Conservation (phyloP, 805 yeast genomes). For the Wickerhamiella galacta region DNA sequence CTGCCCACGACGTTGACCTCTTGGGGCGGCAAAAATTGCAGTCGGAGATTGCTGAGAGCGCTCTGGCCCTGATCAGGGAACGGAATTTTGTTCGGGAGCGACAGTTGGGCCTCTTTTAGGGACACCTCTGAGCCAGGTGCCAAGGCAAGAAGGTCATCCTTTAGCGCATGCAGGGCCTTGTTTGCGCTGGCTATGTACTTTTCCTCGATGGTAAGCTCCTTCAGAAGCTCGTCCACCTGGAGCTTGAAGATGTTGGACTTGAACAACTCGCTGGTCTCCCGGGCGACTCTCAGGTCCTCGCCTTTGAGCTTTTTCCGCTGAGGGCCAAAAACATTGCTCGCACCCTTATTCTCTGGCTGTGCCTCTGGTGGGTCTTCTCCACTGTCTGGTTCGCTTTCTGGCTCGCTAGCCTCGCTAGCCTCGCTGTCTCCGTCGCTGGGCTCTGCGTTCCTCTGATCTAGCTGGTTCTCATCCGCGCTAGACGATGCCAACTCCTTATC, state of each 20-base stretch:
- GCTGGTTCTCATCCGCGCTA: no score
- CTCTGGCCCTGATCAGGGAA: conserved; percentile 30
- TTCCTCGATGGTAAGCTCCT: conserved; percentile 64
- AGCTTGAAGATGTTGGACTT: conserved; percentile 89
- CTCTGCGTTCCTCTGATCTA: no score
- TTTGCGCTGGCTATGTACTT: conserved; percentile 48
- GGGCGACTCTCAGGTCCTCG: conserved; percentile 77
- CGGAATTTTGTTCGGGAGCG: conserved; percentile 33
- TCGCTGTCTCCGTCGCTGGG: conserved; percentile 4
- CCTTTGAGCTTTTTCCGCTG: conserved; percentile 7
- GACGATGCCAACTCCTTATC: no score
- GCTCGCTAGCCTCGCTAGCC: conserved; percentile 6
- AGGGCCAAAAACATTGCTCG: no score
- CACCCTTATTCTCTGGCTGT: conserved; percentile 20
- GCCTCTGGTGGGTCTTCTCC: conserved; percentile 9
- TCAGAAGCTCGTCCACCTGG: conserved; percentile 80
- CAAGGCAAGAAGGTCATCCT: conserved; percentile 29
- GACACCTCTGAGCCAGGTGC: neutral
- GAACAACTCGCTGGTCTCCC: conserved; percentile 88
- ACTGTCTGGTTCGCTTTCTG: conserved; percentile 9
- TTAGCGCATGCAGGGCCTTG: conserved; percentile 36
- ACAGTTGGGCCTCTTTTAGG: neutral
- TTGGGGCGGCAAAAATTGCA: conserved; percentile 52
- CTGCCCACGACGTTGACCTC: conserved; percentile 73
- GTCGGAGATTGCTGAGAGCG: conserved; percentile 41